phyloP scores from a whole-genome alignment of 768 basidiomycete species.

The Amanita inopinata region DNA sequence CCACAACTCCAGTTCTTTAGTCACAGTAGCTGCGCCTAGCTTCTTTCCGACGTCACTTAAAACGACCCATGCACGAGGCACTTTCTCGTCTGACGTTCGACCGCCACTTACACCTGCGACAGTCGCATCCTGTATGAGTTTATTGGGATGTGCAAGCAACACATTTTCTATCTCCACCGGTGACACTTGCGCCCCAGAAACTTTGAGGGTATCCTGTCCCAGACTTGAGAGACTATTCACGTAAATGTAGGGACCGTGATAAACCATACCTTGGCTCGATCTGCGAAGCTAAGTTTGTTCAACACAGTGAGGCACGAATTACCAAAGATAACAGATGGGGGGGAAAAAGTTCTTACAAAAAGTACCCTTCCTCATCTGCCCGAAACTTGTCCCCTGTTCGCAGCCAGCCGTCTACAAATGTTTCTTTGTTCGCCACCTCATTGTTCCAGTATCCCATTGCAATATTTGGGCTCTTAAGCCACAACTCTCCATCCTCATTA shows the following conservation, averaged over 20 bases:
- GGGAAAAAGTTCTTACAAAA: constrained; percentile 41
- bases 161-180: constrained; percentile 69
- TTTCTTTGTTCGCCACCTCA: constrained; percentile 51
- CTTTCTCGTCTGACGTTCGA: constrained; percentile 60
- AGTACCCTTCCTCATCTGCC: constrained; percentile 48
- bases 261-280: constrained; percentile 56
- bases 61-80: constrained; percentile 74
- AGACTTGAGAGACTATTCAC: background rate
- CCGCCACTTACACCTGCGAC: constrained; percentile 72
- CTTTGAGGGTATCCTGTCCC: constrained; percentile 64
- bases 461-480: constrained; percentile 44
- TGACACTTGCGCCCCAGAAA: constrained; percentile 74
- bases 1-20: constrained; percentile 50
- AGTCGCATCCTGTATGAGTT: constrained; percentile 51
- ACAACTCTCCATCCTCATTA: constrained; percentile 60
- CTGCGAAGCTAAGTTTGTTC: constrained; percentile 47
- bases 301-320: background rate
- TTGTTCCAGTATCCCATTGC: constrained; percentile 69
- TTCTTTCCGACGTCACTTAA: constrained; percentile 45
- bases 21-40: constrained; percentile 30
- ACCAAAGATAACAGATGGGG: background rate
- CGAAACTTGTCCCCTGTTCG: constrained; percentile 64
- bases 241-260: background rate
- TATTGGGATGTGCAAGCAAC: constrained; percentile 50
- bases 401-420: constrained; percentile 68